Evolutionary conservation across 2,329 filamentous ascomycete genomes (phyloP), one percentile per base, ranked within the genome.

Genomic region (Diaporthe australafricana): DNA sequence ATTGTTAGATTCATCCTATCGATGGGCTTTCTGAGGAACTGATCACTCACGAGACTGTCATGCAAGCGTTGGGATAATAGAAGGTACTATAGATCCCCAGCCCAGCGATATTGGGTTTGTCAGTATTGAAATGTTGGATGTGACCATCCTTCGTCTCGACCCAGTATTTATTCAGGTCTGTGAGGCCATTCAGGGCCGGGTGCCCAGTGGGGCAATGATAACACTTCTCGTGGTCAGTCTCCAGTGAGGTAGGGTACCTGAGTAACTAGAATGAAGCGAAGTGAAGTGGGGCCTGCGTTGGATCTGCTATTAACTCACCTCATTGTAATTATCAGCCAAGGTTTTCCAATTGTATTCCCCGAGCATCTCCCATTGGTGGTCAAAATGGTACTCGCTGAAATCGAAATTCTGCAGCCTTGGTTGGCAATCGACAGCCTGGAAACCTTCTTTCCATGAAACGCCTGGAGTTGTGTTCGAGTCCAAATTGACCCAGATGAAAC

Each of bases 271-370:
- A 3, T 40, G 38, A 40, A 11, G 38, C 9, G 8, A 14, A 40
- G 38, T 40, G 38, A n/a, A n/a, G n/a, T n/a, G n/a, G n/a, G n/a
- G n/a, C n/a, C n/a, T n/a, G n/a, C 11, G 38, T 11, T 40, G 38
- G 38, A 40, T 40, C 14, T 14, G 5, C n/a, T 25, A 6, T n/a
- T 47, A 25, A 50, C 47, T 50, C n/a, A 50, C 47, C n/a, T 90
- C 89, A 77, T 92, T 92, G 82, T 90, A 92, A 81, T 91, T 91
- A 77, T 91, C 89, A 20, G 86, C 85, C 42, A 89, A 78, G 27
- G 87, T 86, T 80, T 90, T 90, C 88, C 88, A 90, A 81, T 90
- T 90, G 77, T 86, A 88, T 30, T 85, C 83, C 0, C 85, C 86
- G 65, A 88, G 84, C 84, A 89, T 86, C 74, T 88, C 84, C 86